Percentiles rank a stretch among this genome's conserved stretches.
Evolutionary conservation across 208 protist species (phyloP).

Genomic region (Phytomonas francai): DNA sequence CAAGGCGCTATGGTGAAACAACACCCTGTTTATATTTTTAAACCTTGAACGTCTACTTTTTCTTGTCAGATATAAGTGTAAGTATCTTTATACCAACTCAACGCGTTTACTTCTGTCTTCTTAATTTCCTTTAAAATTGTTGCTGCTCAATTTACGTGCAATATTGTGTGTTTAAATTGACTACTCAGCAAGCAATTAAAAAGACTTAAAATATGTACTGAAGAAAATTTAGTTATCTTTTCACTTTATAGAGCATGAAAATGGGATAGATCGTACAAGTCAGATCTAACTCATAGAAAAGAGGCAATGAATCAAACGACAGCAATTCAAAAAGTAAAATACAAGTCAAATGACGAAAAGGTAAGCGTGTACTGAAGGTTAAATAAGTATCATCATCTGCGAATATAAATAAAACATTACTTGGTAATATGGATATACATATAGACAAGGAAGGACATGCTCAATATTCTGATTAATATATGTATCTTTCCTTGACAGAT

Average conservation of each 20-base stretch:
- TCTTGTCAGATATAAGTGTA: not conserved
- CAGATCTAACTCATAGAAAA: too few relatives aligned
- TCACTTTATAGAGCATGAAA: not conserved
- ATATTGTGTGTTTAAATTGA: not conserved
- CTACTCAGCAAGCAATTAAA: not conserved
- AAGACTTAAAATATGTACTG: not conserved
- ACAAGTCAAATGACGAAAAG: not conserved
- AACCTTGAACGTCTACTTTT: not conserved
- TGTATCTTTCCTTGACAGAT: not conserved
- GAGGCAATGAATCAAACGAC: not conserved
- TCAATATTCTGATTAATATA: not conserved
- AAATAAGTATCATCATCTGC: not conserved
- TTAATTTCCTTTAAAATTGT: not conserved
- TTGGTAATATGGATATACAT: not conserved
- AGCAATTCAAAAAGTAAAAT: not conserved
- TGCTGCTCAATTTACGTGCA: not conserved
- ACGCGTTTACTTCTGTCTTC: not conserved
- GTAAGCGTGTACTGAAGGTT: not conserved
- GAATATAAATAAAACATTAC: not conserved
- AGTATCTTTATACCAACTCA: not conserved
- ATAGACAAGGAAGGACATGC: not conserved
- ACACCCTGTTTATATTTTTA: not conserved
- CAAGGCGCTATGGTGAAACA: not conserved
- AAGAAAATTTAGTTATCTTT: not conserved
- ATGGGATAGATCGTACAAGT: not conserved